phyloP scores from a whole-genome alignment of 768 basidiomycete genomes.

The Leccinellum luteum region DNA sequence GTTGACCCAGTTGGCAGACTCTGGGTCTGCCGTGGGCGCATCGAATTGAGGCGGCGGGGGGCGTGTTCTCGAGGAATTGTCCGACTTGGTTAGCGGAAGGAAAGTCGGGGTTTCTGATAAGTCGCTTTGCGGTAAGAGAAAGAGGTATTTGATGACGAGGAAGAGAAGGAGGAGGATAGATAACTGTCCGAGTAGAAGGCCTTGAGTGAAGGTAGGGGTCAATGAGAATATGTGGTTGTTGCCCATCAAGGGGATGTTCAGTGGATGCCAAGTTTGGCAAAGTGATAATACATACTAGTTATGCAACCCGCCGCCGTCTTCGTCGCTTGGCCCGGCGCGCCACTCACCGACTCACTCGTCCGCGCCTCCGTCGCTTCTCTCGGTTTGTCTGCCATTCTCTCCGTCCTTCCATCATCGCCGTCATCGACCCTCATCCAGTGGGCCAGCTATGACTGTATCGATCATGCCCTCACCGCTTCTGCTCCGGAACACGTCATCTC shows the following conservation, averaged over 20 bases:
- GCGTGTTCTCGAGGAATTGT: constrained; percentile 41
- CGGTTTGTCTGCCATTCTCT: constrained; percentile 28
- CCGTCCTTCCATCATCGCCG: constrained; percentile 22
- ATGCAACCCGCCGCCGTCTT: constrained; percentile 30
- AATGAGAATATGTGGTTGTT: constrained; percentile 66
- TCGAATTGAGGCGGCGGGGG: constrained; percentile 17
- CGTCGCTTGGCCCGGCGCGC: constrained; percentile 54
- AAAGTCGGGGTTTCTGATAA: constrained; percentile 56
- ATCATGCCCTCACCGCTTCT: constrained; percentile 67
- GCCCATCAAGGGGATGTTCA: constrained; percentile 19
- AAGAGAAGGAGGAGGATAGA: constrained; percentile 77
- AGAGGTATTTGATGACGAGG: constrained; percentile 90
- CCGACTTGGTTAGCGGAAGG: constrained; percentile 55
- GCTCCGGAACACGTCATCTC: constrained; percentile 54
- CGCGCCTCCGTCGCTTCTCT: constrained; percentile 38
- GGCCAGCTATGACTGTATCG: constrained; percentile 86
- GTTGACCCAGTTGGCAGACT: constrained; percentile 93
- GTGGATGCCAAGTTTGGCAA: neutral
- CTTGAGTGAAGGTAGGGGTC: constrained; percentile 92
- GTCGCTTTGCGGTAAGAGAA: constrained; percentile 75
- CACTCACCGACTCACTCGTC: constrained; percentile 51
- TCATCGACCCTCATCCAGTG: constrained; percentile 56
- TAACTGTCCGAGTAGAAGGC: constrained; percentile 87
- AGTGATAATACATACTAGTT: too few relatives aligned
- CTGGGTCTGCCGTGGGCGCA: constrained; percentile 36